Base-by-base conservation (phyloP, 495 filamentous ascomycete species). In the Tuber brumale region DNA sequence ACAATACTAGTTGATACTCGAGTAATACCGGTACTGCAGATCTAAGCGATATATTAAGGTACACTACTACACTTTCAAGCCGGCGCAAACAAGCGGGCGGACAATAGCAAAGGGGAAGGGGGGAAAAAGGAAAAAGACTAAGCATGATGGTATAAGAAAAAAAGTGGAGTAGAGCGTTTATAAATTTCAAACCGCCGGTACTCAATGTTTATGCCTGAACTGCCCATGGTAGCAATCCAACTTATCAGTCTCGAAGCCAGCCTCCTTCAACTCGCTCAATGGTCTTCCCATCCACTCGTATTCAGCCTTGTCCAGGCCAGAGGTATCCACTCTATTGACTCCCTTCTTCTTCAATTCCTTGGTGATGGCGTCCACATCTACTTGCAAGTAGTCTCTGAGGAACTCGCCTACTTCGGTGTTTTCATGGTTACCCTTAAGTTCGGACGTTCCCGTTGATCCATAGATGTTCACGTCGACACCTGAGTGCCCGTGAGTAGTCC, bases 341-440 rank as follows among this genome's bases (percentile, higher is more conserved):
- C 86, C 86, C 83, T 92, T 91, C 74, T 91, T 85, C 66, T 86
- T 87, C 61, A 98, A 86, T 83, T 92, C 89, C 81, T 89, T 87
- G 4, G 94, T 97, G 66, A 97, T 88, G 35, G 86, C 85, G 0
- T 91, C 88, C 1, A 97, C 87, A 81, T 97, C 91, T 23, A 98
- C 87, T 70, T 89, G 90, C 1, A 99, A 88, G 81, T 95, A 99
- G 18, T 89, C 86, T 27, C 88, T 85, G 35, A 99, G 85, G 84
- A 97, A 98, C 44, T 86, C 84, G 21, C 95, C 95, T 6, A 99
- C 87, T 19, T 98, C 93, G 6, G 92, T 99, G 83, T 99, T 99
- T 86, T 99, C 95, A 76, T 95, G 90, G 83, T 97, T 97, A 7
- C 95, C 95, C 2, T 87, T 81, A 27, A 98, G 84, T 41, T 79